Conservation (phyloP, 2,329 filamentous ascomycete species). For the Fusarium palustre region DNA sequence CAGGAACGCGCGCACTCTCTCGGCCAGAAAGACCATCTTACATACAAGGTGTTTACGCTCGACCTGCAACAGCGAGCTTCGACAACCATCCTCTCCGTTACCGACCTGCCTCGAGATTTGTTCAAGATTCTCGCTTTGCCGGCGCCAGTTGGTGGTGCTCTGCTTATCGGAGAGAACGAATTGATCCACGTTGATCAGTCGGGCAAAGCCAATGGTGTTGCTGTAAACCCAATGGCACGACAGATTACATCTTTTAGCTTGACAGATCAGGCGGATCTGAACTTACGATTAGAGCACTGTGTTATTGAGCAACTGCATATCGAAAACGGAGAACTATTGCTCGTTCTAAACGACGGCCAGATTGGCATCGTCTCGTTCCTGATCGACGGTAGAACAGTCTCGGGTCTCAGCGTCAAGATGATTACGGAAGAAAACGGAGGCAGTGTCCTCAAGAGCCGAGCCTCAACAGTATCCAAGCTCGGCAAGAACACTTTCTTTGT, state of each 20-base stretch:
- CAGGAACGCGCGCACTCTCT: constrained; percentile 79
- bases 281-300: constrained; percentile 84
- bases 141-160: constrained; percentile 85
- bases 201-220: constrained; percentile 91
- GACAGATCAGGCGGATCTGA: constrained; percentile 84
- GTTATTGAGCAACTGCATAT: constrained; percentile 79
- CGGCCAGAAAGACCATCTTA: constrained; percentile 85
- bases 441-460: constrained; percentile 67
- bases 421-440: constrained; percentile 74
- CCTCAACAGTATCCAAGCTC: constrained; percentile 77
- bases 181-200: constrained; percentile 96
- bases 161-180: constrained; percentile 89
- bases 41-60: constrained; percentile 94
- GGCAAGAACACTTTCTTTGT: constrained; percentile 80
- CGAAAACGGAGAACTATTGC: constrained; percentile 84
- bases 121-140: constrained; percentile 85
- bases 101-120: constrained; percentile 86
- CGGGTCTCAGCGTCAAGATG: constrained; percentile 79
- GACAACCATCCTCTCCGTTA: constrained; percentile 89
- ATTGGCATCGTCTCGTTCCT: constrained; percentile 83
- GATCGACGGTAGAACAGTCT: constrained; percentile 91
- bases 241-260: constrained; percentile 86
- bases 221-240: constrained; percentile 90
- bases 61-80: constrained; percentile 94
- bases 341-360: constrained; percentile 80